Conservation (phyloP, 768 basidiomycete genomes). For the Boletales sp. region DNA sequence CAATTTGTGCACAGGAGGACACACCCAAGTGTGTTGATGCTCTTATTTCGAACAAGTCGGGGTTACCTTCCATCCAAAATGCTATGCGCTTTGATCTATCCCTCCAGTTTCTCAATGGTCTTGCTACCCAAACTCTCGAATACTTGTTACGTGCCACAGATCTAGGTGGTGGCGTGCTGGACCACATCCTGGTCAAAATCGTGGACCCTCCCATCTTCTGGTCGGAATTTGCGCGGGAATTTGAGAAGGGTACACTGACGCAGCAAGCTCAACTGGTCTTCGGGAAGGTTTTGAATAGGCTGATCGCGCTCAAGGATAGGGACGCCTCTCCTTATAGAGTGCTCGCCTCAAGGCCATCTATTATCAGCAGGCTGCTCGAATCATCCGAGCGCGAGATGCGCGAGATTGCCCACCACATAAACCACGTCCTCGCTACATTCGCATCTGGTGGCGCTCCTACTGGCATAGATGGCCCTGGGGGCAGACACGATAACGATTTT, state of each 20-base stretch:
- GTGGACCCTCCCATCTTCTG: conserved; percentile 55
- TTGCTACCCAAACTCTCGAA: conserved; percentile 33
- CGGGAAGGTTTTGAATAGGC: conserved; percentile 47
- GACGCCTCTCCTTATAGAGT: conserved; percentile 36
- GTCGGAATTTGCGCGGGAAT: conserved; percentile 34
- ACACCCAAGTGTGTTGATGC: conserved; percentile 35
- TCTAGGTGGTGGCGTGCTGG: conserved; percentile 43
- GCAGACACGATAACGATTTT: conserved; percentile 70
- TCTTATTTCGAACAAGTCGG: conserved; percentile 34
- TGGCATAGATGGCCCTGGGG: conserved; percentile 44
- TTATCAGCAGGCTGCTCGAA: conserved; percentile 23
- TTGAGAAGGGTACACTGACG: conserved; percentile 28
- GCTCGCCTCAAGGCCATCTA: conserved; percentile 31
- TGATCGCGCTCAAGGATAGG: conserved; percentile 38
- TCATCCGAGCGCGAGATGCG: conserved; percentile 28
- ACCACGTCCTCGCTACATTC: conserved; percentile 34
- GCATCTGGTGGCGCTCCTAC: conserved; percentile 18
- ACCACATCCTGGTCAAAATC: conserved; percentile 40
- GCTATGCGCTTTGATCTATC: conserved; percentile 43
- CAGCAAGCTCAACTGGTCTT: conserved; percentile 40
- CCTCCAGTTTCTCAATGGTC: conserved; percentile 41
- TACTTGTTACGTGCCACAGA: conserved; percentile 38
- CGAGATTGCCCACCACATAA: conserved; percentile 39
- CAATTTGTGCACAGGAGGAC: conserved; percentile 40
- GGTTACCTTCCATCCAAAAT: conserved; percentile 37